A percentile compares a stretch with the other conserved stretches of the same genome.
These are phyloP conservation scores for Picochlorum sp. DNA, from an alignment of 139 green algal genomes.

Conservation along the genomic window DNA sequence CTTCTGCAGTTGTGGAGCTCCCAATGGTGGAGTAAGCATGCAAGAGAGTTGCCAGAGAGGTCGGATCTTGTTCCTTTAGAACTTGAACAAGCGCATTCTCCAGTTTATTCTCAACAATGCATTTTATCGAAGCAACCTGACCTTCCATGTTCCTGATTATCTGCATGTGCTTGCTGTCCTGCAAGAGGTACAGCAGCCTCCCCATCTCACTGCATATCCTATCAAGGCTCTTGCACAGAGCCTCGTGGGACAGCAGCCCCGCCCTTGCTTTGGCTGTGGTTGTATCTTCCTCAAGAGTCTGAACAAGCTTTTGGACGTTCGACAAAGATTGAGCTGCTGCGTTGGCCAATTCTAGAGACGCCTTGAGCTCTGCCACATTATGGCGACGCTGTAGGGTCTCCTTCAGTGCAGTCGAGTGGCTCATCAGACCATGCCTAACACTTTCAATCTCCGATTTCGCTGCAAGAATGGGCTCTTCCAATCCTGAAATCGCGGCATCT, in stretches of 20 bases:
- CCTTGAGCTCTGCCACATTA: slow-evolving; percentile 51
- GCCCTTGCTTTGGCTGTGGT: slow-evolving; percentile 33
- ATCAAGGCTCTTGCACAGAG: slow-evolving; percentile 63
- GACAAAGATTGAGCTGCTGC: slow-evolving; percentile 72
- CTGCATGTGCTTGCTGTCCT: slow-evolving; percentile 59
- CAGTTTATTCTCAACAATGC: slow-evolving; percentile 40
- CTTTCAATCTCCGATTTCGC: slow-evolving; percentile 41
- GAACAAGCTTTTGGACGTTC: slow-evolving; percentile 93
- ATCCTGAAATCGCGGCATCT: slow-evolving; percentile 72
- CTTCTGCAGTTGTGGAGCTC: slow-evolving; percentile 16
- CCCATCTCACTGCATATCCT: slow-evolving; percentile 77
- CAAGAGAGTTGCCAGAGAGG: slow-evolving; percentile 57
- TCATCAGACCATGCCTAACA: slow-evolving; percentile 38
- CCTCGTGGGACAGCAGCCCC: slow-evolving; percentile 19
- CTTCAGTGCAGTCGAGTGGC: slow-evolving; percentile 50
- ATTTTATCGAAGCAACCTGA: slow-evolving; percentile 41
- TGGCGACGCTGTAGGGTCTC: slow-evolving; percentile 58
- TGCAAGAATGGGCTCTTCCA: slow-evolving; percentile 69
- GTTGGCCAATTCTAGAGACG: slow-evolving; percentile 71
- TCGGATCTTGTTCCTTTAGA: slow-evolving; percentile 29
- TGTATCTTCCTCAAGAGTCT: slow-evolving; percentile 3
- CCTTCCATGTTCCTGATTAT: slow-evolving; percentile 62
- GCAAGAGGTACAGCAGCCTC: slow-evolving; percentile 72
- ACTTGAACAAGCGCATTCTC: slow-evolving; percentile 37
- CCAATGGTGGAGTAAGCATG: slow-evolving; percentile 70